Evolutionary conservation across 2,329 filamentous ascomycete genomes (phyloP).

Genomic region (Sordariomycetes sp.): DNA sequence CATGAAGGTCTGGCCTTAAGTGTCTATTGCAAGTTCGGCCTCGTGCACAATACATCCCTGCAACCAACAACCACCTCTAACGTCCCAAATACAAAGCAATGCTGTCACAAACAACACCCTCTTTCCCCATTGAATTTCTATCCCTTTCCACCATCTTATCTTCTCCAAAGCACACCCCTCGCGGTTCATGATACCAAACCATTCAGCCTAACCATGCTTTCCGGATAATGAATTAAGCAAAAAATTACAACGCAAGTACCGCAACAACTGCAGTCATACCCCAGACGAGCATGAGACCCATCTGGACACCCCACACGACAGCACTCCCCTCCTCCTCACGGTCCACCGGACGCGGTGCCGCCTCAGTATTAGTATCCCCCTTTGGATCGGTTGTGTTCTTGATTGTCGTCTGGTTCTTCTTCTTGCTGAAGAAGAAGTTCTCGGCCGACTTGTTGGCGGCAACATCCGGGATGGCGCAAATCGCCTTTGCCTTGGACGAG

Average conservation of each 20-base stretch:
- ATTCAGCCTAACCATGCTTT: neutral
- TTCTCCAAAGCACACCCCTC: neutral
- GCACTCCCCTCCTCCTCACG: neutral
- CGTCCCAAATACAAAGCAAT: neutral
- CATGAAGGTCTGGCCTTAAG: neutral
- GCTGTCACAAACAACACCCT: neutral
- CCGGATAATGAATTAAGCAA: neutral
- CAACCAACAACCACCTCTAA: neutral
- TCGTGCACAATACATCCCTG: neutral
- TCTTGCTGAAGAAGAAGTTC: constrained; percentile 34
- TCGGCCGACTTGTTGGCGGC: constrained; percentile 15
- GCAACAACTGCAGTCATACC: neutral
- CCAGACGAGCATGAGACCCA: neutral
- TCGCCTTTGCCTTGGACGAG: constrained; percentile 16
- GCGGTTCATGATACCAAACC: neutral
- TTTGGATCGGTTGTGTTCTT: constrained; percentile 19
- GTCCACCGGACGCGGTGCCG: neutral
- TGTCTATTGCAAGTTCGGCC: neutral
- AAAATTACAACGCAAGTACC: neutral
- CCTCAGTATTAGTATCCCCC: neutral
- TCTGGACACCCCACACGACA: neutral
- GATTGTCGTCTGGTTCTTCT: constrained; percentile 23
- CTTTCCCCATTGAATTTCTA: neutral
- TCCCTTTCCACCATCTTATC: neutral
- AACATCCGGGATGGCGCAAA: constrained; percentile 37